Base-by-base conservation (phyloP, 2,329 filamentous ascomycete genomes). In the Phyllosticta citrichinensis region DNA sequence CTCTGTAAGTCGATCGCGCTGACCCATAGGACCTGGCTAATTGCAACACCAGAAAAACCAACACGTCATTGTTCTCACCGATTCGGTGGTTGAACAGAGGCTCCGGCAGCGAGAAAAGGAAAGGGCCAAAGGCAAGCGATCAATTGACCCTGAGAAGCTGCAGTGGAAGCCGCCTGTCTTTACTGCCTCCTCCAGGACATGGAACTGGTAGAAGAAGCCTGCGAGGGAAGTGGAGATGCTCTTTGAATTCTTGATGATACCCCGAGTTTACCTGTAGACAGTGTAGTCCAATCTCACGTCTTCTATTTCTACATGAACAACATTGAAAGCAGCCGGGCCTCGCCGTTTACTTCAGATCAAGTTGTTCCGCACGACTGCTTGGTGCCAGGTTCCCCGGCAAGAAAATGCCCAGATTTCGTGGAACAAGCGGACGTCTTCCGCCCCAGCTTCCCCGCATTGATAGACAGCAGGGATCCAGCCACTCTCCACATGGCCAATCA, bases 161-260 rank as follows among this genome's bases (percentile, higher is more conserved):
- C 87, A 91, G 69, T 99, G 94, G 94, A 97, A 96, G 74, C 93
- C 94, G 11, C 94, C 94, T 0, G 89, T 97, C 0, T 97, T 97
- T 70, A 92, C 88, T 25, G 92, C 93, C 0, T 89, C 88, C 14
- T 89, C 85, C 66, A 83, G 93, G 67, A 97, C 93, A 12, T 97
- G 94, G 94, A 95, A 92, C 63, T 97, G 93, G 93, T 97, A 70
- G 40, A 40, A n/a, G 35, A 12, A 14, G 35, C 30, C 9, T 35
- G 30, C 4, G 17, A 40, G 40, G 12, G 40, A 47, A 47, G 40
- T 47, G 40, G 14, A 47, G 40, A 8, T 47, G 40, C 40, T 47
- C 17, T 47, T 47, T 47, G 40, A 47, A n/a, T 47, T 47, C 14
- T 47, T 47, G 14, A 47, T 47, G 40, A 60, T 60, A 60, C 58